phyloP scores from a whole-genome alignment of 2,329 filamentous ascomycete genomes.

The Blastomyces silverae region DNA sequence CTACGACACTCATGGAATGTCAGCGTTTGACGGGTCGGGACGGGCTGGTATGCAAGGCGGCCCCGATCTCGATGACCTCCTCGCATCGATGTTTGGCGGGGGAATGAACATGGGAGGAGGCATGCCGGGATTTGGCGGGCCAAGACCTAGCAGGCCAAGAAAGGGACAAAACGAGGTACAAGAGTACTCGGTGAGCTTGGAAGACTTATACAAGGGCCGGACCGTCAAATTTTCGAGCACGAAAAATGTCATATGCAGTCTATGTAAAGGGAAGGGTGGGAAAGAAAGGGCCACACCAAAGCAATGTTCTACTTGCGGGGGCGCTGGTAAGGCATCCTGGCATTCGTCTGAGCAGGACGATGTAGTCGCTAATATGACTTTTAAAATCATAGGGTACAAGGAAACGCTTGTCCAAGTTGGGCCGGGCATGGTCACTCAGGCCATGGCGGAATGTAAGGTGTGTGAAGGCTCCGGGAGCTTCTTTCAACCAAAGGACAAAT shows the following conservation, averaged over 20 bases:
- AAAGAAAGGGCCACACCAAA: constrained; percentile 86
- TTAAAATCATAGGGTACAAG: constrained; percentile 50
- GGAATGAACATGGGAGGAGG: constrained; percentile 44
- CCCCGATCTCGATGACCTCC: constrained; percentile 78
- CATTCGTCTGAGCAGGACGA: neutral
- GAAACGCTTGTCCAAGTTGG: constrained; percentile 76
- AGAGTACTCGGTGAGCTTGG: constrained; percentile 74
- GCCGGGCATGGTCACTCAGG: constrained; percentile 75
- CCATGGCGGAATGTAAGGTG: constrained; percentile 69
- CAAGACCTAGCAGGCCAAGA: constrained; percentile 51
- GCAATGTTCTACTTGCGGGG: constrained; percentile 76
- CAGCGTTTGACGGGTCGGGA: constrained; percentile 76
- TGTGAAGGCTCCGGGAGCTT: constrained; percentile 80
- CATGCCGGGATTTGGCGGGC: constrained; percentile 46
- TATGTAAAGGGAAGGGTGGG: constrained; percentile 82
- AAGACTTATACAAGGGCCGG: constrained; percentile 97
- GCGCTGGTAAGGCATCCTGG: constrained; percentile 50
- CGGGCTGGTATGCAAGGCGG: constrained; percentile 57
- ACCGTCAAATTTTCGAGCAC: constrained; percentile 94
- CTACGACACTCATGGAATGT: constrained; percentile 94
- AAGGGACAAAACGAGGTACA: constrained; percentile 22
- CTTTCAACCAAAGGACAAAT: constrained; percentile 93
- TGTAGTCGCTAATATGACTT: constrained; percentile 11
- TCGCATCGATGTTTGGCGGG: constrained; percentile 76
- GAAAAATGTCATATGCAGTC: constrained; percentile 82